Conservation (phyloP, 1,139 yeast genomes). For the Torulaspora globosa region DNA sequence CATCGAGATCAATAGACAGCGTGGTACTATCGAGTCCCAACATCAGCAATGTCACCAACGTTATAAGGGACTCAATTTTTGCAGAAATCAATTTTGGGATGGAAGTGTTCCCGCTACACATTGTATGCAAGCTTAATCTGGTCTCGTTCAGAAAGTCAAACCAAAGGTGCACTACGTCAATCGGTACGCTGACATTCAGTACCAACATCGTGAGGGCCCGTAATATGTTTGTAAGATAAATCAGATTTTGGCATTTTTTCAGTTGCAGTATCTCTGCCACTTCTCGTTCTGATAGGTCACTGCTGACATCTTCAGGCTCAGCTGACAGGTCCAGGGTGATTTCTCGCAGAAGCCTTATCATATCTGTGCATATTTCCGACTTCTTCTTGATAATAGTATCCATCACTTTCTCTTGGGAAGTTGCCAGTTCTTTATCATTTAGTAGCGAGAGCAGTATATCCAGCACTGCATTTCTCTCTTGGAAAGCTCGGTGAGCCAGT, state of each 20-base stretch:
- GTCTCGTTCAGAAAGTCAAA: conserved; percentile 48
- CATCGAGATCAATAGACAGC: conserved; percentile 39
- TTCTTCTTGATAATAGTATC: conserved; percentile 39
- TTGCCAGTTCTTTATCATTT: conserved; percentile 38
- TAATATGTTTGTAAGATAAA: conserved; percentile 42
- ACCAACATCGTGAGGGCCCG: conserved; percentile 40
- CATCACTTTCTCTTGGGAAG: conserved; percentile 42
- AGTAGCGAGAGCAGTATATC: conserved; percentile 42
- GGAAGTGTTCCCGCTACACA: conserved; percentile 31
- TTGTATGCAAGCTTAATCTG: conserved; percentile 38
- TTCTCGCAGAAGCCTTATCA: conserved; percentile 32
- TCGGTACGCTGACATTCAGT: conserved; percentile 34
- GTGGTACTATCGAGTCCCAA: conserved; percentile 52
- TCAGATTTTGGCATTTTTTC: conserved; percentile 44
- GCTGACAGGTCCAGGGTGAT: conserved; percentile 15
- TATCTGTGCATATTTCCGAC: conserved; percentile 29
- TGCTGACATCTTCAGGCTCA: not conserved
- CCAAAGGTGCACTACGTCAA: conserved; percentile 48
- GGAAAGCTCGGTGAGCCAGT: conserved; percentile 28
- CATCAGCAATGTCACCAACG: conserved; percentile 48
- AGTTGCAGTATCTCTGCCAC: conserved; percentile 18
- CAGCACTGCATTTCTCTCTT: conserved; percentile 38
- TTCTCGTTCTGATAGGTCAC: conserved; percentile 13
- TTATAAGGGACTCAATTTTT: conserved; percentile 47
- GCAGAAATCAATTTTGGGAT: conserved; percentile 39